These are phyloP conservation scores for Yarrowia sp. DNA, from an alignment of 805 yeast species.

Conservation along the genomic window DNA sequence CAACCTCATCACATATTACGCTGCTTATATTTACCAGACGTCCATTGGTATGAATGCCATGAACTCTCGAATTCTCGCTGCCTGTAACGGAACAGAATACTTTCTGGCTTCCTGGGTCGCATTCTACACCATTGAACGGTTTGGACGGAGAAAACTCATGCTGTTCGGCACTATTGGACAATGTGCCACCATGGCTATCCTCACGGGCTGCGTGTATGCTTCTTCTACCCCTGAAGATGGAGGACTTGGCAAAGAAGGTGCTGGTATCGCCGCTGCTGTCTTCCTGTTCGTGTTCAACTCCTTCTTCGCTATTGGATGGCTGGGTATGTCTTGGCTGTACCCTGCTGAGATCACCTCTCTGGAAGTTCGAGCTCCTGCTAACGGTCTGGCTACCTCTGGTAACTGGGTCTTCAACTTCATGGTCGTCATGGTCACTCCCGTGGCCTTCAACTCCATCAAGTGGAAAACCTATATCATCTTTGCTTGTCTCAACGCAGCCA, in stretches of 20 bases:
- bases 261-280: conserved; percentile 17
- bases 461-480: conserved; percentile 24
- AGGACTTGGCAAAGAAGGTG: conserved; percentile 8
- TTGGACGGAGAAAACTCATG: conserved; percentile 76
- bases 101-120: conserved; percentile 69
- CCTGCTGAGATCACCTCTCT: conserved; percentile 28
- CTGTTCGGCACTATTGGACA: conserved; percentile 74
- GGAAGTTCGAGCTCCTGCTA: conserved; percentile 13
- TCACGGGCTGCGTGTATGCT: conserved; percentile 37
- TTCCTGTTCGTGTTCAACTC: conserved; percentile 27
- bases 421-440: conserved; percentile 23
- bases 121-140: conserved; percentile 45
- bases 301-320: conserved; percentile 27
- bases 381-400: conserved; percentile 29
- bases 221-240: not conserved
- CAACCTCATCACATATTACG: conserved; percentile 88
- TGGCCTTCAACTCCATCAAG: conserved; percentile 26
- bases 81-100: conserved; percentile 55
- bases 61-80: conserved; percentile 44
- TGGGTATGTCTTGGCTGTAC: conserved; percentile 23
- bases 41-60: conserved; percentile 58
- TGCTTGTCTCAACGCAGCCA: conserved; percentile 27
- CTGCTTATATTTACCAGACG: conserved; percentile 76
- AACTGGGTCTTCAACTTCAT: conserved; percentile 26
- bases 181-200: conserved; percentile 49